These are phyloP conservation scores for Aspergillus nanangensis DNA, from an alignment of 495 filamentous ascomycete genomes.

Conservation along the genomic window DNA sequence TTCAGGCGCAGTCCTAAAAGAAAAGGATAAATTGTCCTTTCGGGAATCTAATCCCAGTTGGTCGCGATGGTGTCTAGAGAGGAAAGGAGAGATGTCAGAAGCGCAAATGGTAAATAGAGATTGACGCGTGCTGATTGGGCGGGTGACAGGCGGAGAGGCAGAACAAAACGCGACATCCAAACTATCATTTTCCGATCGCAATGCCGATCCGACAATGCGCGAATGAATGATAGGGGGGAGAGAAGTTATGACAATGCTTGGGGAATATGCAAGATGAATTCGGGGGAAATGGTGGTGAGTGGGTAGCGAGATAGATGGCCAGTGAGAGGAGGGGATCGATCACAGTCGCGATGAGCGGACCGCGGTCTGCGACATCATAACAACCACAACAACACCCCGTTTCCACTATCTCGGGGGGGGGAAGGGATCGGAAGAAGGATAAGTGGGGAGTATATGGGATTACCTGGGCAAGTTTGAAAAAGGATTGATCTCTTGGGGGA, in stretches of 20 bases:
- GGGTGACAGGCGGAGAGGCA: slow-evolving; percentile 5
- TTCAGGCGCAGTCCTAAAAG: no score
- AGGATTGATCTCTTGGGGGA: slow-evolving; percentile 7
- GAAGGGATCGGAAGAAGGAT: neutral
- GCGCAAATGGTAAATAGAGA: slow-evolving; percentile 7
- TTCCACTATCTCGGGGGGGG: no score
- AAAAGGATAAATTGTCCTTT: no score
- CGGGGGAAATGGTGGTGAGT: no score
- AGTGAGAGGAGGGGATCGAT: slow-evolving; percentile 1
- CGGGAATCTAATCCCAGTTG: no score
- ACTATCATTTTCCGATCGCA: no score
- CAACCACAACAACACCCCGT: no score
- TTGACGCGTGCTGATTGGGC: slow-evolving; percentile 31
- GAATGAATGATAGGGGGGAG: neutral
- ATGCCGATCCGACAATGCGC: no score
- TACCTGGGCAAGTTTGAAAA: neutral
- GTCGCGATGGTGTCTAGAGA: slow-evolving; percentile 7
- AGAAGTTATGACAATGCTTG: neutral
- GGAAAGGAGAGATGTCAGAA: slow-evolving; percentile 15
- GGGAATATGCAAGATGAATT: no score
- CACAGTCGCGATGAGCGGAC: slow-evolving; percentile 13
- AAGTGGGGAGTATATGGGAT: neutral
- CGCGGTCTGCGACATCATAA: slow-evolving; percentile 7
- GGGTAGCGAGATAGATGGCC: slow-evolving; percentile 9
- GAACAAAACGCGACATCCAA: slow-evolving; percentile 13